A percentile compares a stretch with the other conserved stretches of the same genome.
phyloP scores from a whole-genome alignment of 257 asterid species.

The Eustoma russellianum region DNA sequence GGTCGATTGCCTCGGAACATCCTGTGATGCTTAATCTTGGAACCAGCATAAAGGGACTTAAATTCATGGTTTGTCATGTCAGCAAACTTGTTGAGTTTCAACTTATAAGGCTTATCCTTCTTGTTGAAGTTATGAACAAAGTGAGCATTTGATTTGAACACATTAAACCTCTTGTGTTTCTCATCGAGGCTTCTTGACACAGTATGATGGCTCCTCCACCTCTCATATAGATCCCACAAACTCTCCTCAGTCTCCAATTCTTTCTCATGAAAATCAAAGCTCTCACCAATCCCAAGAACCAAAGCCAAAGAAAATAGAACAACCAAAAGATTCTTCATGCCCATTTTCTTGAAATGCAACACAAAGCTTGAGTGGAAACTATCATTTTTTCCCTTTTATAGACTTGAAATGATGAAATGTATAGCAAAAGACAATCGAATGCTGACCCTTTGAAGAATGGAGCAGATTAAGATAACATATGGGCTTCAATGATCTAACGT shows the following conservation, averaged over 20 bases:
- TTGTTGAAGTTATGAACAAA: conserved; percentile 53
- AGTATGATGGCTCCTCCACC: conserved; percentile 88
- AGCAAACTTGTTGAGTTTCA: conserved; percentile 73
- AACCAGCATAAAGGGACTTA: conserved; percentile 47
- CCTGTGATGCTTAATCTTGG: conserved; percentile 57
- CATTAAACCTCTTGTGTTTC: conserved; percentile 60
- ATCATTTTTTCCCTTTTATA: conserved; percentile 29
- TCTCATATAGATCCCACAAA: conserved; percentile 67
- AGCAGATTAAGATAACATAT: neutral
- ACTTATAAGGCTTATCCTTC: conserved; percentile 65
- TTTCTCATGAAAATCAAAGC: conserved; percentile 62
- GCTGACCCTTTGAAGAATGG: neutral
- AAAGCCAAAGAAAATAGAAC: conserved; percentile 34
- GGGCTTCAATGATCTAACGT: neutral
- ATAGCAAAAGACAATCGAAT: neutral
- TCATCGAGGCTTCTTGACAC: conserved; percentile 55
- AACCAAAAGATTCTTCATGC: conserved; percentile 24
- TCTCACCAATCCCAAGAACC: conserved; percentile 23
- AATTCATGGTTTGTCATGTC: conserved; percentile 93
- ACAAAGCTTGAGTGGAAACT: conserved; percentile 8
- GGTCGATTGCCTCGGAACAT: conserved; percentile 34
- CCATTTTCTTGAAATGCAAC: conserved; percentile 2
- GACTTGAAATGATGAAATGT: conserved; percentile 9
- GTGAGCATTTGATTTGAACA: conserved; percentile 61
- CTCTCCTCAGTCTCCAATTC: conserved; percentile 70